A percentile compares a stretch with the other conserved stretches of the same genome.
Evolutionary conservation across 139 green algal species (phyloP).

Genomic region (Chlamydomonas asymmetrica): DNA sequence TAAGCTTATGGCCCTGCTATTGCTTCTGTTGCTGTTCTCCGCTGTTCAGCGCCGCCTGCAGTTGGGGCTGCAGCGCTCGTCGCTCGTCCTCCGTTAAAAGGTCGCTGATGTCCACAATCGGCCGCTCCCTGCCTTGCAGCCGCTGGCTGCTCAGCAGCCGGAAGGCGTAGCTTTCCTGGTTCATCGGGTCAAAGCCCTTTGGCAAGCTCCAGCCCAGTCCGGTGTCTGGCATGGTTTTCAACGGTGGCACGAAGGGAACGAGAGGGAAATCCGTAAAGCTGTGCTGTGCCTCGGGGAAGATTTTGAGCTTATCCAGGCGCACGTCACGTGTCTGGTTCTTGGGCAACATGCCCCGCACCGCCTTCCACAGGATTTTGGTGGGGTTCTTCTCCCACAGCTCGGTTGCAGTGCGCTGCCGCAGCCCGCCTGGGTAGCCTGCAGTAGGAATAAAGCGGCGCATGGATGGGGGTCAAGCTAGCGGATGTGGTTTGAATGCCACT

Average conservation of each 20-base stretch:
- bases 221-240: constrained; percentile 55
- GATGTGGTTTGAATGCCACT: no score
- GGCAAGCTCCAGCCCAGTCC: constrained; percentile 61
- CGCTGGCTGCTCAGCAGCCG: constrained; percentile 14
- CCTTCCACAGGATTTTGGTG: constrained; percentile 60
- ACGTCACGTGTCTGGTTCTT: constrained; percentile 77
- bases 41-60: not conserved
- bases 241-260: constrained; percentile 59
- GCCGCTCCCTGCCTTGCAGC: constrained; percentile 14
- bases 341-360: constrained; percentile 89
- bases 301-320: constrained; percentile 78
- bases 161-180: constrained; percentile 60
- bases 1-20: no score
- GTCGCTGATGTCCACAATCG: constrained; percentile 17
- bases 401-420: constrained; percentile 72
- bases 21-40: not conserved
- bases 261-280: constrained; percentile 66
- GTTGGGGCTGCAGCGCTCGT: constrained; percentile 2
- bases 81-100: constrained; percentile 46
- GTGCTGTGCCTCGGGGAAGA: constrained; percentile 77
- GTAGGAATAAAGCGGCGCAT: not conserved
- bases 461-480: not conserved
- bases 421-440: constrained; percentile 74
- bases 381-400: constrained; percentile 67
- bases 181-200: constrained; percentile 74